Conservation (phyloP, 148 eudicot species). For the Heliosperma pusillum region DNA sequence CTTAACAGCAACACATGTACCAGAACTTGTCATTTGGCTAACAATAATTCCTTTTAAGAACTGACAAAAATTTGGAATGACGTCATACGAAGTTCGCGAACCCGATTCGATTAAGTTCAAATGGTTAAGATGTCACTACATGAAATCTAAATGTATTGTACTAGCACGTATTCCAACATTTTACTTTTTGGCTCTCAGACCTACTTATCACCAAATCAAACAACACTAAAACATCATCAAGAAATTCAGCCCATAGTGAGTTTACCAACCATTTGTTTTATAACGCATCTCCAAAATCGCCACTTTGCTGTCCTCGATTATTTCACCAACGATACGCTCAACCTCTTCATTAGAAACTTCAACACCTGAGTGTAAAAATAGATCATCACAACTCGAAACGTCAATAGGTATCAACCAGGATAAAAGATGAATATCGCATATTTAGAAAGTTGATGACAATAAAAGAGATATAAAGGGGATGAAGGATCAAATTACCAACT, state of each 20-base stretch:
- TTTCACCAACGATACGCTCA: conserved; percentile 44
- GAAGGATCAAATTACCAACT: conserved; percentile 60
- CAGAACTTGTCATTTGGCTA: too few species aligned
- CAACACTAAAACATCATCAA: background rate
- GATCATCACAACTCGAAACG: too few species aligned
- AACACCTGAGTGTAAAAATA: conserved; percentile 62
- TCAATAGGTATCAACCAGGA: background rate
- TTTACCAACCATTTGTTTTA: conserved; percentile 60
- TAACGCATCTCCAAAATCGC: conserved; percentile 77
- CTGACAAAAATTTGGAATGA: too few species aligned
- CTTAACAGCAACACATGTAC: too few species aligned
- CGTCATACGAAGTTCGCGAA: too few species aligned
- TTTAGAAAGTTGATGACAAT: background rate
- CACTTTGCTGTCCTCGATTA: conserved; percentile 63
- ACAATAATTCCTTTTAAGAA: too few species aligned
- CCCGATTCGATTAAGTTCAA: background rate
- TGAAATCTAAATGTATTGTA: background rate
- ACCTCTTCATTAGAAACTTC: conserved; percentile 78
- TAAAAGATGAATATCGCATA: background rate
- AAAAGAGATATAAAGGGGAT: background rate
- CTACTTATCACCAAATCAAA: background rate
- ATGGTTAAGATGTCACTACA: background rate
- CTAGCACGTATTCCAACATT: background rate
- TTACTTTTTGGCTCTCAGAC: background rate
- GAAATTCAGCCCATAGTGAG: background rate